Conservation (phyloP, 2,329 filamentous ascomycete genomes). For the Xylaria sp. region DNA sequence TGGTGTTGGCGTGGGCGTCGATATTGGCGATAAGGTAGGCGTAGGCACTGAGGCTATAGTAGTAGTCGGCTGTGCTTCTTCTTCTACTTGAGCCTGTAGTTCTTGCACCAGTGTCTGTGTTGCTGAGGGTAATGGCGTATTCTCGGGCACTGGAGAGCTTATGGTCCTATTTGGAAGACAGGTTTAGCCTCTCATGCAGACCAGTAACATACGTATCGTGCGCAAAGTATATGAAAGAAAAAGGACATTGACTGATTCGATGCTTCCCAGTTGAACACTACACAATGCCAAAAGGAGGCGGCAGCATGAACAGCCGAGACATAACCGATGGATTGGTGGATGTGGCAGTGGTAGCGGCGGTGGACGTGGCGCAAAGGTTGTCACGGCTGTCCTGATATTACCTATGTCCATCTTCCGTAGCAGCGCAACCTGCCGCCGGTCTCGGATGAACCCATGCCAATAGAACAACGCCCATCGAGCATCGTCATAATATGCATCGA, state of each 20-base stretch:
- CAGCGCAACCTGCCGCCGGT: constrained; percentile 13
- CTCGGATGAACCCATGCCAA: constrained; percentile 13
- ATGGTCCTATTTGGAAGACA: constrained; percentile 35
- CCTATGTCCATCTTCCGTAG: constrained; percentile 24
- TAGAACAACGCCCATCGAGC: constrained; percentile 9
- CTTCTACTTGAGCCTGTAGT: constrained; percentile 11
- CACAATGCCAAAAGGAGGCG: constrained; percentile 1
- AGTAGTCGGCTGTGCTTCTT: constrained; percentile 5
- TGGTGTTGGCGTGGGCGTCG: constrained; percentile 21
- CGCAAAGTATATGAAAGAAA: constrained; percentile 9
- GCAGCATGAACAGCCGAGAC: constrained; percentile 18
- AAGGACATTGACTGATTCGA: constrained; percentile 4
- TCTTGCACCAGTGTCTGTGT: constrained; percentile 28
- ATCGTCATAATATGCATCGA: constrained; percentile 12
- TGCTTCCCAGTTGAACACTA: constrained; percentile 3
- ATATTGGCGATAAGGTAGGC: constrained; percentile 14
- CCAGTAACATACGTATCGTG: background rate
- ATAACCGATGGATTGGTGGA: constrained; percentile 8
- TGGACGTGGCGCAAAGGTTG: constrained; percentile 17
- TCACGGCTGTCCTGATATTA: constrained; percentile 11
- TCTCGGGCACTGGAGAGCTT: constrained; percentile 34
- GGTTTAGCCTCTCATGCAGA: constrained; percentile 22
- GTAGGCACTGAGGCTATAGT: constrained; percentile 5
- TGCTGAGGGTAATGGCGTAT: constrained; percentile 26
- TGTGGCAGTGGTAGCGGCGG: background rate